Evolutionary conservation across 495 filamentous ascomycete species (phyloP).

Genomic region (Parathielavia appendiculata): DNA sequence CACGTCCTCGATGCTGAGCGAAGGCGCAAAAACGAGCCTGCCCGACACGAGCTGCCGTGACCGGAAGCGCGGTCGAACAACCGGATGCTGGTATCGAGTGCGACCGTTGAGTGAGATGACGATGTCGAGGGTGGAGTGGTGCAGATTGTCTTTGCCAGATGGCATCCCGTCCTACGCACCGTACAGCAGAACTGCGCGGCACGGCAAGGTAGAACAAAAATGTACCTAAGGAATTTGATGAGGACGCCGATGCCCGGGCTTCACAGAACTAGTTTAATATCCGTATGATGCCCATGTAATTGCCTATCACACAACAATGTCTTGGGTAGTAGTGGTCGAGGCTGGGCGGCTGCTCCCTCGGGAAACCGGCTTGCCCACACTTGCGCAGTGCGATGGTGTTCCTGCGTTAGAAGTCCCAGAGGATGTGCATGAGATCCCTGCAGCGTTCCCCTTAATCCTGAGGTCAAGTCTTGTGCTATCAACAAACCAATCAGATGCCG

Average conservation of each 20-base stretch:
- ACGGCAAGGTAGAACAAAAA: too few relatives aligned
- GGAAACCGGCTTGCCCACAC: slow-evolving; percentile 5
- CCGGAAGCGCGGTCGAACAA: slow-evolving; percentile 10
- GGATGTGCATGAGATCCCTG: slow-evolving; percentile 17
- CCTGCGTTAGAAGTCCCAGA: slow-evolving; percentile 17
- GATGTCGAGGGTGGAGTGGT: slow-evolving; percentile 6
- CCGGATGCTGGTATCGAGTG: slow-evolving; percentile 7
- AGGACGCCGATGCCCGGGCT: too few relatives aligned
- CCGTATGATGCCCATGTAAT: too few relatives aligned
- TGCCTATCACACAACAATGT: too few relatives aligned
- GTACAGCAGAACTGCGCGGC: not conserved
- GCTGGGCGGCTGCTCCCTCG: not conserved
- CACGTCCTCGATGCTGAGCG: slow-evolving; percentile 1
- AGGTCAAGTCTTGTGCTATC: slow-evolving; percentile 17
- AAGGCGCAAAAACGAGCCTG: slow-evolving; percentile 2
- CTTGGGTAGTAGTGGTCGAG: too few relatives aligned
- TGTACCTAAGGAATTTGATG: too few relatives aligned
- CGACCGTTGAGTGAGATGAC: not conserved
- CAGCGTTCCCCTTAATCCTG: slow-evolving; percentile 28
- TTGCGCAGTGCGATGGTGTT: slow-evolving; percentile 4
- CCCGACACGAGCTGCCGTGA: slow-evolving; percentile 17
- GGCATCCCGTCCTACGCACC: not conserved
- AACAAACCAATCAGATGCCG: slow-evolving; percentile 21
- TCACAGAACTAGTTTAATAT: too few relatives aligned
- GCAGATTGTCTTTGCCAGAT: slow-evolving; percentile 12